A percentile compares a stretch with the other conserved stretches of the same genome.
These are phyloP conservation scores for Oldenlandia corymbosa DNA, from an alignment of 257 asterid genomes.

Conservation along the genomic window DNA sequence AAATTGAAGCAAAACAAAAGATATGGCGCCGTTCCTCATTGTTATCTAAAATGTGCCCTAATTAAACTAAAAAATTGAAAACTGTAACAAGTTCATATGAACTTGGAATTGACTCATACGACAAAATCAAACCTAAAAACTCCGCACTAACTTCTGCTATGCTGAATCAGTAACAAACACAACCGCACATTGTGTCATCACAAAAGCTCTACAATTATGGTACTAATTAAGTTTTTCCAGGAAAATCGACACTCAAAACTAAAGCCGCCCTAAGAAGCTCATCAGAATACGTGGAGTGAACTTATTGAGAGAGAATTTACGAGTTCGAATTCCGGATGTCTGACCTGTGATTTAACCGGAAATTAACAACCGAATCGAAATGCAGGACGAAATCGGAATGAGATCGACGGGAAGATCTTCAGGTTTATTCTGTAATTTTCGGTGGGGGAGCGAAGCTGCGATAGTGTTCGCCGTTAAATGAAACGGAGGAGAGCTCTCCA, in stretches of 20 bases:
- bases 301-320: not conserved
- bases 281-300: not conserved
- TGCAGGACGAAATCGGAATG: conserved; percentile 1
- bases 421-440: conserved; percentile 4
- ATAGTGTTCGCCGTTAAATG: not conserved
- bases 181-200: not conserved
- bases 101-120: too few relatives aligned
- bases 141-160: not conserved
- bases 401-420: not conserved
- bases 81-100: too few relatives aligned
- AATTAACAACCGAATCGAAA: not conserved
- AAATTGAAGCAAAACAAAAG: too few relatives aligned
- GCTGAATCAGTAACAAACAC: not conserved
- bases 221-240: not conserved
- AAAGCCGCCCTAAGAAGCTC: conserved; percentile 2
- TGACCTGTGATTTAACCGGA: conserved; percentile 14
- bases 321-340: not conserved
- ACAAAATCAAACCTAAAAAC: not conserved
- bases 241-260: not conserved
- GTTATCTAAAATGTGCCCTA: too few relatives aligned
- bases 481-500: not conserved
- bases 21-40: too few relatives aligned
- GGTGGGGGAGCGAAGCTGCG: not conserved
- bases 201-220: not conserved
- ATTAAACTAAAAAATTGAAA: too few relatives aligned